These are phyloP conservation scores for Xylariaceae sp. DNA, from an alignment of 2,329 filamentous ascomycete genomes.

Conservation along the genomic window DNA sequence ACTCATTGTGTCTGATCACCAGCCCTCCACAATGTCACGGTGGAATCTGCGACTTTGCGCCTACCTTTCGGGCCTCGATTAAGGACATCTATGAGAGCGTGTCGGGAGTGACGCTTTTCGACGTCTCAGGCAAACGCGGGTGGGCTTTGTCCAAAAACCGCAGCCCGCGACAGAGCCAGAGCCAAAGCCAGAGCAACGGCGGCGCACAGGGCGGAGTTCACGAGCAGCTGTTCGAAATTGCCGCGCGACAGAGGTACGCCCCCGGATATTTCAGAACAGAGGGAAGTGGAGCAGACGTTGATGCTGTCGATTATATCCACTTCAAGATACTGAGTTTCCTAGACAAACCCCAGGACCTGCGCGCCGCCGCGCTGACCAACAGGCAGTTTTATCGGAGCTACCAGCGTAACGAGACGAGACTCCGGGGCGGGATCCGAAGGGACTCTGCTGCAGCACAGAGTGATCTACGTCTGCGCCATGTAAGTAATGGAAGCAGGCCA, in stretches of 20 bases:
- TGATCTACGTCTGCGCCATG: too few species aligned
- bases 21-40: constrained; percentile 51
- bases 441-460: too few species aligned
- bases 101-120: constrained; percentile 53
- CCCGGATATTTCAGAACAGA: neutral
- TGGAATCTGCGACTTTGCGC: constrained; percentile 55
- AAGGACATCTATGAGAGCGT: constrained; percentile 59
- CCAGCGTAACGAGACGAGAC: constrained; percentile 11
- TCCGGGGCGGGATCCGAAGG: neutral
- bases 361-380: constrained; percentile 49
- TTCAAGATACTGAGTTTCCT: constrained; percentile 49
- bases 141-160: constrained; percentile 48
- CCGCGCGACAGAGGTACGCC: constrained; percentile 3
- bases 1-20: constrained; percentile 50
- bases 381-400: constrained; percentile 46
- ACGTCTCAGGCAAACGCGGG: constrained; percentile 55
- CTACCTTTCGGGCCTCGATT: constrained; percentile 53
- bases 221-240: constrained; percentile 17
- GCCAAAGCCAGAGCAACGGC: constrained; percentile 41
- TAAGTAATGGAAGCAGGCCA: too few species aligned
- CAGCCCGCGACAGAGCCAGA: constrained; percentile 16
- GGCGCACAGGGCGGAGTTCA: constrained; percentile 43
- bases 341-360: constrained; percentile 49
- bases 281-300: neutral
- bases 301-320: constrained; percentile 41